A percentile compares a stretch with the other conserved stretches of the same genome.
phyloP scores from a whole-genome alignment of 345 rosid species.

The Lagerstroemia speciosa region DNA sequence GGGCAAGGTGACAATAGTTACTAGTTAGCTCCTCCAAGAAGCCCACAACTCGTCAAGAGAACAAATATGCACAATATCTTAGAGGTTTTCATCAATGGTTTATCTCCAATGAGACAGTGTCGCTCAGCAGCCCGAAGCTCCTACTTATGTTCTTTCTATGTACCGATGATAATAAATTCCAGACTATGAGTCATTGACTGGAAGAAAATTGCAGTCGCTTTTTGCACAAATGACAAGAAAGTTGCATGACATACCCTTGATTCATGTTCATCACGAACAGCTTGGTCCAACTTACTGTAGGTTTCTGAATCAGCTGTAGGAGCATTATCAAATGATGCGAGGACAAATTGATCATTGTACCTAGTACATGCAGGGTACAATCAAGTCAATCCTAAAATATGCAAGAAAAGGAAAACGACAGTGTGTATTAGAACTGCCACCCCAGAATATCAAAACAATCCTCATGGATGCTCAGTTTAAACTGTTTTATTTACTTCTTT shows the following conservation, averaged over 20 bases:
- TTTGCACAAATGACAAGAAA: not conserved
- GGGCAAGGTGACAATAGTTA: not conserved
- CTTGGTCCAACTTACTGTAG: slow-evolving; percentile 57
- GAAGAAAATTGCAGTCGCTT: not conserved
- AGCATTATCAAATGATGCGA: slow-evolving; percentile 70
- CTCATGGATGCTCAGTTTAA: not conserved
- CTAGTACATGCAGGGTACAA: slow-evolving; percentile 27
- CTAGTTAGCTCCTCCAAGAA: not conserved
- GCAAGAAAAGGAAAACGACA: not conserved
- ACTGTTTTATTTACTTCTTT: not conserved
- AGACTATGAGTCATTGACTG: not conserved
- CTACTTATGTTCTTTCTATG: not conserved
- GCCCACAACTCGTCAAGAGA: not conserved
- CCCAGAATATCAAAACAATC: not conserved
- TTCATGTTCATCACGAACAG: slow-evolving; percentile 72
- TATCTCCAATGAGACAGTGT: not conserved
- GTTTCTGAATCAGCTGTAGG: slow-evolving; percentile 82
- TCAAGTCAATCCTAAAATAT: not conserved
- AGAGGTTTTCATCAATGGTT: not conserved
- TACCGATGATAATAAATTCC: not conserved
- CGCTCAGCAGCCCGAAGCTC: not conserved
- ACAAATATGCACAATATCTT: not conserved
- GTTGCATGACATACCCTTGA: slow-evolving; percentile 51
- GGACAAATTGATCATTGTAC: slow-evolving; percentile 66
- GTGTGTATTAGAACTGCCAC: not conserved